Conservation (phyloP, 305 asterid genomes). For the Fraxinus latifolia region DNA sequence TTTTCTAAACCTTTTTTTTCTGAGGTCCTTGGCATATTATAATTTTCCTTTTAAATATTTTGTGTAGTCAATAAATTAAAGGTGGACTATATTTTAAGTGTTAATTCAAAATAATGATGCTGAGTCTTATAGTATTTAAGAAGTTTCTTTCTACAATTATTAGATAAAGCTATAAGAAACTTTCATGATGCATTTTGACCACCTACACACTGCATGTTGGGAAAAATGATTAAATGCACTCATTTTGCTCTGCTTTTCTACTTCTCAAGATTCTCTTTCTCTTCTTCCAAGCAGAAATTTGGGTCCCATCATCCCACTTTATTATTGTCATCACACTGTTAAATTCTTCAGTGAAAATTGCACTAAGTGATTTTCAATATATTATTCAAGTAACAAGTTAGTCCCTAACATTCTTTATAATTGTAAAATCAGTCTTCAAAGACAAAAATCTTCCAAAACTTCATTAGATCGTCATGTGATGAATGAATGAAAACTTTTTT, state of each 20-base stretch:
- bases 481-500: neutral
- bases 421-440: neutral
- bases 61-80: neutral
- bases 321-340: neutral
- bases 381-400: neutral
- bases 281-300: constrained; percentile 4
- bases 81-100: neutral
- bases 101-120: too few relatives aligned
- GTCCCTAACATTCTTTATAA: neutral
- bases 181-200: neutral
- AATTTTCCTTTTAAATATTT: neutral
- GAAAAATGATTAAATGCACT: neutral
- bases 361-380: neutral
- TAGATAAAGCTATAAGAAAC: neutral
- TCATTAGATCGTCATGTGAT: neutral
- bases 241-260: neutral
- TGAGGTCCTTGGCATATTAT: neutral
- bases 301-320: neutral
- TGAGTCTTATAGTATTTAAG: neutral
- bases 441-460: neutral
- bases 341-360: neutral
- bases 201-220: neutral
- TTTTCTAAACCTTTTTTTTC: neutral
- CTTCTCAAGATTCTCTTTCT: neutral
- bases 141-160: neutral